Percentiles rank a stretch among this genome's conserved stretches.
These are phyloP conservation scores for Cornus florida DNA, from an alignment of 148 eudicot species.

Conservation along the genomic window DNA sequence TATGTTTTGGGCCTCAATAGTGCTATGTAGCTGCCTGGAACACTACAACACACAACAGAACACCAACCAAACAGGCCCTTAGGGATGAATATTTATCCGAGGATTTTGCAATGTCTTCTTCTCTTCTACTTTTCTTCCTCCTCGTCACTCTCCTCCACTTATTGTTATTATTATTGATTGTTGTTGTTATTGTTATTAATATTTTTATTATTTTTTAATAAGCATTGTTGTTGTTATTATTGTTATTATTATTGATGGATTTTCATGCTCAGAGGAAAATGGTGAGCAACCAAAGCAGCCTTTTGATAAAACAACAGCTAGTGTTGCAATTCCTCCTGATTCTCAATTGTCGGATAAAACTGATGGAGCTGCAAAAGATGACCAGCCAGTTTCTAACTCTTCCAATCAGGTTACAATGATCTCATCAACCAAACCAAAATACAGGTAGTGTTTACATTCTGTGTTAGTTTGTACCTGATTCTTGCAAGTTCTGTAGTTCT, in stretches of 20 bases:
- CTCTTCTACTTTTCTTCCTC: no score
- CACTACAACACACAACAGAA: no score
- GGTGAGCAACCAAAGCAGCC: slow-evolving; percentile 37
- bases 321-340: slow-evolving; percentile 26
- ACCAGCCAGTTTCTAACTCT: slow-evolving; percentile 26
- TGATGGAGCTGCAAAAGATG: slow-evolving; percentile 31
- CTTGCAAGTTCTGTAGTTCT: background rate
- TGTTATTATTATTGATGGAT: background rate
- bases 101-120: background rate
- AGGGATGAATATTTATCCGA: background rate
- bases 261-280: slow-evolving; percentile 54
- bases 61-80: no score
- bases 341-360: slow-evolving; percentile 18
- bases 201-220: no score
- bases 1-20: no score
- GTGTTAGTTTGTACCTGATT: background rate
- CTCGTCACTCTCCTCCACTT: background rate
- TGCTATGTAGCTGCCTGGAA: no score
- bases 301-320: slow-evolving; percentile 24
- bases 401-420: slow-evolving; percentile 27
- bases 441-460: slow-evolving; percentile 48
- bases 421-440: slow-evolving; percentile 63
- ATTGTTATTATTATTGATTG: background rate
- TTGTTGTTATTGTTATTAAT: background rate
- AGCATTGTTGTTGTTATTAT: no score